Evolutionary conservation across 2,329 filamentous ascomycete species (phyloP).

Genomic region (Aspergillus pseudoglaucus): DNA sequence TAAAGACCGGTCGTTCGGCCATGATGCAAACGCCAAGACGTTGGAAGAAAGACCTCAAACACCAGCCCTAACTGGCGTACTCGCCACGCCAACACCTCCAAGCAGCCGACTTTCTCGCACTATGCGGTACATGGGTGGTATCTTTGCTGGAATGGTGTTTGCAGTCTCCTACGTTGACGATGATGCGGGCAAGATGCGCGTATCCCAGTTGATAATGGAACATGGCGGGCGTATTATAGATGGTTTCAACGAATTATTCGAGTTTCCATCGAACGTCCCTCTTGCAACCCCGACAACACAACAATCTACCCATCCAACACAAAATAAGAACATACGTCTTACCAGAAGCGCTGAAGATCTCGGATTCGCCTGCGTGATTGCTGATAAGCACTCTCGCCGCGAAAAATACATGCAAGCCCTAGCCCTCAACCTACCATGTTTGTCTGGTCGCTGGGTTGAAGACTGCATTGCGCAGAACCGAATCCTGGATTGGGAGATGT

Average conservation of each 20-base stretch:
- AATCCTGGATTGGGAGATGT: constrained; percentile 69
- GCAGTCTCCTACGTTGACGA: constrained; percentile 67
- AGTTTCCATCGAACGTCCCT: constrained; percentile 32
- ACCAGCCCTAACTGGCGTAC: constrained; percentile 24
- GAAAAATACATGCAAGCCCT: constrained; percentile 93
- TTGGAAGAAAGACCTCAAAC: constrained; percentile 26
- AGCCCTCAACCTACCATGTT: constrained; percentile 78
- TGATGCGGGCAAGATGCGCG: constrained; percentile 48
- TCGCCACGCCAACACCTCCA: constrained; percentile 42
- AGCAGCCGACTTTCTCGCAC: constrained; percentile 44
- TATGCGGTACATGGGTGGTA: constrained; percentile 24
- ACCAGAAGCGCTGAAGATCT: constrained; percentile 47
- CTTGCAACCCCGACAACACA: constrained; percentile 24
- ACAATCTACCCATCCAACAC: constrained; percentile 8
- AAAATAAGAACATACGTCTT: constrained; percentile 45
- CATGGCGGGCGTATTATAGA: constrained; percentile 69
- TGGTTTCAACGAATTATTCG: constrained; percentile 78
- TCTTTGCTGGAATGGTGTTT: constrained; percentile 82
- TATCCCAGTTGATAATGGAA: constrained; percentile 58
- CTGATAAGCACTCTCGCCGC: constrained; percentile 77
- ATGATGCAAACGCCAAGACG: constrained; percentile 13
- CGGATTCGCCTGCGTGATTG: constrained; percentile 79
- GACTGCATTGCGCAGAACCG: constrained; percentile 58
- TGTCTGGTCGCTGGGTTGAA: constrained; percentile 74
- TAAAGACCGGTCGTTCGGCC: constrained; percentile 34